Evolutionary conservation across 495 filamentous ascomycete species (phyloP).

Genomic region (Tuber melanosporum): DNA sequence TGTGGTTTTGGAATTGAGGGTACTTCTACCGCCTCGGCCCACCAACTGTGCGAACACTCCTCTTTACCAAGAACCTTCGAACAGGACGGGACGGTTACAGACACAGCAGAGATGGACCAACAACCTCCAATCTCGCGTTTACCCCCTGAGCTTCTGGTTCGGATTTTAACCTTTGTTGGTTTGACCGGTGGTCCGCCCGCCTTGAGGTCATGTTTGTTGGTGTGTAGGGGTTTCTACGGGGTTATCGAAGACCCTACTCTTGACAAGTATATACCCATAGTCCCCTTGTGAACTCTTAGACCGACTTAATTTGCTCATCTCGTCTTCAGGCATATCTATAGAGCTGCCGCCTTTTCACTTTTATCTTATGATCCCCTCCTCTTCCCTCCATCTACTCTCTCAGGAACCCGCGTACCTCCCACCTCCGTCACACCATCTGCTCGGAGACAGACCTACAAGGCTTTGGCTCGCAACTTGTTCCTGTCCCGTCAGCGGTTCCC

Average conservation of each 20-base stretch:
- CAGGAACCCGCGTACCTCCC: slow-evolving; percentile 30
- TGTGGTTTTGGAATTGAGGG: not conserved
- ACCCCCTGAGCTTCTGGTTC: slow-evolving; percentile 30
- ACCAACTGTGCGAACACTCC: not conserved
- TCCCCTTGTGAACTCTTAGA: slow-evolving; percentile 2
- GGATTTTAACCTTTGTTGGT: slow-evolving; percentile 30
- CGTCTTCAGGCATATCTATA: slow-evolving; percentile 29
- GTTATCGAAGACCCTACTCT: slow-evolving; percentile 36
- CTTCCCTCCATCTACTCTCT: slow-evolving; percentile 24
- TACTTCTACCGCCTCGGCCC: not conserved
- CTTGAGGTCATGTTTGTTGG: slow-evolving; percentile 25
- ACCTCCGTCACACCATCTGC: slow-evolving; percentile 5
- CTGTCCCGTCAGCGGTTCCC: slow-evolving; percentile 28
- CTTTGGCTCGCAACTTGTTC: slow-evolving; percentile 24
- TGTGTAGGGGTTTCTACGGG: slow-evolving; percentile 29
- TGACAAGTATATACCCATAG: slow-evolving; percentile 17
- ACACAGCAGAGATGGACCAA: slow-evolving; percentile 6
- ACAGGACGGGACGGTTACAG: not conserved
- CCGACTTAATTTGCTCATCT: slow-evolving; percentile 16
- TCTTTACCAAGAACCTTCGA: not conserved
- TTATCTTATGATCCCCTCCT: slow-evolving; percentile 25
- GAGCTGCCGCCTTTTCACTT: slow-evolving; percentile 29
- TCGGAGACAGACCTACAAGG: slow-evolving; percentile 30
- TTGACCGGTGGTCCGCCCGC: slow-evolving; percentile 26
- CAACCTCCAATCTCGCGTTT: slow-evolving; percentile 27